Percentiles rank a stretch among this genome's conserved stretches.
Conservation (phyloP, 2,329 filamentous ascomycete genomes). For the Aspergillus spinulosporus region DNA sequence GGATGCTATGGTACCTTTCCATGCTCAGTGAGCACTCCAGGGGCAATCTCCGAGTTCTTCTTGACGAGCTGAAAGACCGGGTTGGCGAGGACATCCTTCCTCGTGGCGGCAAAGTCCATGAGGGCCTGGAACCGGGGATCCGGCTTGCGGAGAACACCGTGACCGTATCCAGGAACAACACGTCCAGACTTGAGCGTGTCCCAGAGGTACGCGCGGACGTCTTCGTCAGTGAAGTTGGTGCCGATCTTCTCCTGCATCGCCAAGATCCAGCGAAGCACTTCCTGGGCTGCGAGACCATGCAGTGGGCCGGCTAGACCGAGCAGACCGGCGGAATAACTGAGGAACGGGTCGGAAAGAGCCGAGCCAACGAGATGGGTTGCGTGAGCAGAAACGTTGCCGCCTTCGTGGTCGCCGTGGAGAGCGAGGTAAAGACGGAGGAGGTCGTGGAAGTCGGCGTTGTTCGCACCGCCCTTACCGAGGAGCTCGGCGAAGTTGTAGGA, state of each 20-base stretch:
- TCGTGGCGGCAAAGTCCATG: constrained; percentile 88
- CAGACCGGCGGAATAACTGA: constrained; percentile 93
- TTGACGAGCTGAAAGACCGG: constrained; percentile 93
- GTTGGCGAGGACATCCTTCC: constrained; percentile 80
- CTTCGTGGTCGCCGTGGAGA: constrained; percentile 96
- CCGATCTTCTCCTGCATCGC: constrained; percentile 93
- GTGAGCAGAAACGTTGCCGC: constrained; percentile 95
- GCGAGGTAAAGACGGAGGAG: constrained; percentile 90
- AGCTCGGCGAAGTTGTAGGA: constrained; percentile 98
- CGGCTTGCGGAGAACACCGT: constrained; percentile 93
- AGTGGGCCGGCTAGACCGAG: constrained; percentile 93
- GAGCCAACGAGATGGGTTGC: constrained; percentile 92
- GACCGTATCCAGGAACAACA: constrained; percentile 92
- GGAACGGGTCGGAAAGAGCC: constrained; percentile 89
- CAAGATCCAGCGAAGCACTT: constrained; percentile 93
- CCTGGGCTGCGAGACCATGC: constrained; percentile 90
- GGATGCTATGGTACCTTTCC: constrained; percentile 64
- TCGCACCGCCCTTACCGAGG: constrained; percentile 82
- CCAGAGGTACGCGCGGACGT: constrained; percentile 91
- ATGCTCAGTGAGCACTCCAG: constrained; percentile 85
- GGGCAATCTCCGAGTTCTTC: constrained; percentile 89
- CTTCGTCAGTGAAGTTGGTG: constrained; percentile 71
- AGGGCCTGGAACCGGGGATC: constrained; percentile 95
- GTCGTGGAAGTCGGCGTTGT: constrained; percentile 78
- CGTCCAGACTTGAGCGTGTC: constrained; percentile 87